phyloP scores from a whole-genome alignment of 1,284 basidiomycete species.

The Malassezia obtusa region DNA sequence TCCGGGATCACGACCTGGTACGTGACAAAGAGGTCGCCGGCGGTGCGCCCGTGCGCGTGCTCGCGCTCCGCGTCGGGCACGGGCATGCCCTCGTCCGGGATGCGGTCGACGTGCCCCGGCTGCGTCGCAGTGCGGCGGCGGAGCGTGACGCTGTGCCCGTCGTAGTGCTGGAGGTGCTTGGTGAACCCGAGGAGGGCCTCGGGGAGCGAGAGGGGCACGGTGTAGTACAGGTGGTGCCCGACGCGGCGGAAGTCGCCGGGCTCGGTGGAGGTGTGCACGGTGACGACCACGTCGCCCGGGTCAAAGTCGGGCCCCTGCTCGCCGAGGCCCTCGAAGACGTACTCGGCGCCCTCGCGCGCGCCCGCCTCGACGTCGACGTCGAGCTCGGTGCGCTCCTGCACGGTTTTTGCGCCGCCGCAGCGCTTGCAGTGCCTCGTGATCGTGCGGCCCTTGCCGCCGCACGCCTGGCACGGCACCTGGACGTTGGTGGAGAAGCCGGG shows the following conservation, averaged over 20 bases:
- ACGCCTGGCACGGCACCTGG: slow-evolving; percentile 36
- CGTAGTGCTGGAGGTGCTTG: slow-evolving; percentile 35
- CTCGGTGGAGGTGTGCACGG: slow-evolving; percentile 21
- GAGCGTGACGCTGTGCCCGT: slow-evolving; percentile 32
- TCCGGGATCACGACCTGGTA: slow-evolving; percentile 37
- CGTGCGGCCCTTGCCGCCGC: slow-evolving; percentile 33
- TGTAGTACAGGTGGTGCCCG: slow-evolving; percentile 37
- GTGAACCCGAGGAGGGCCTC: slow-evolving; percentile 45
- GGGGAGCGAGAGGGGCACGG: slow-evolving; percentile 30
- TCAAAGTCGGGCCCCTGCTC: slow-evolving; percentile 42
- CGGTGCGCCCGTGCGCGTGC: slow-evolving; percentile 19
- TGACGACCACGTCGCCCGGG: slow-evolving; percentile 42
- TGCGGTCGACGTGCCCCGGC: slow-evolving; percentile 29
- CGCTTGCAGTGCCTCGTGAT: slow-evolving; percentile 33
- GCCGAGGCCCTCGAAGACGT: slow-evolving; percentile 36
- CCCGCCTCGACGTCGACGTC: slow-evolving; percentile 41
- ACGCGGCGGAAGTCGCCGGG: slow-evolving; percentile 35
- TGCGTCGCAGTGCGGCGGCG: slow-evolving; percentile 34
- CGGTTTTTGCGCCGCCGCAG: slow-evolving; percentile 37
- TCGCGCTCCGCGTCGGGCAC: slow-evolving; percentile 22
- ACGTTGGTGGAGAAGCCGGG: slow-evolving; percentile 45
- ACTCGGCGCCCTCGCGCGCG: slow-evolving; percentile 33
- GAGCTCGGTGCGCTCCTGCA: slow-evolving; percentile 30
- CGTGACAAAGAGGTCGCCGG: slow-evolving; percentile 41
- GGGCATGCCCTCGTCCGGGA: slow-evolving; percentile 41